Base-by-base conservation (phyloP, 208 protist genomes). In the Trypanosoma brucei region DNA sequence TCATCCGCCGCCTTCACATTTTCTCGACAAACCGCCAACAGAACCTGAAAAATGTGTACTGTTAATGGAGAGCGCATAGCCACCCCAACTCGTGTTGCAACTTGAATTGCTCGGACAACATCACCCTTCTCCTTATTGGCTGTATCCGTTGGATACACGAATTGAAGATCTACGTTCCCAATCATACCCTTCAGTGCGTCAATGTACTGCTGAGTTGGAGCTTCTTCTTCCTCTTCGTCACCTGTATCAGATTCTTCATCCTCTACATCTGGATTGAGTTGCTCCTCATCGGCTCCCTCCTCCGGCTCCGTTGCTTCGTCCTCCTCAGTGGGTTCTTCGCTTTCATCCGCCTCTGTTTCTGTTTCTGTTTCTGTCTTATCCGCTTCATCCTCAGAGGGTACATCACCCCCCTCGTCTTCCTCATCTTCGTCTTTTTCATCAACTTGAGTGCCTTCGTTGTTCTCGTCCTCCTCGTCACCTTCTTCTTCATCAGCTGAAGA, bases 201-300 rank as follows among this genome's bases (percentile, higher is more conserved):
- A 51, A 95, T 80, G 73, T 91, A 95, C 65, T 93, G 72, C 72
- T 92, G 79, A 50, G 89, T 95, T 34, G 89, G 81, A 34, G 78
- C 62, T 70, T 94, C 88, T 46, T 92, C 88, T 33, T 88, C 83
- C 31, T 84, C 79, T 14, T 77, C 66, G 3, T 70, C 65, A 46
- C 42, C 50, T 34, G 54, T 50, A 39, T 64, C 67, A 30, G 35
- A 45, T 37, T 68, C 48, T 40, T 59, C 57, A 3, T 59, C 40
- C 30, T 70, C 75, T 34, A 57, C 37, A 30, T 72, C 70, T 14
- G 44, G 55, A 34, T 57, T 56, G 5, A 49, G 55, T 31, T 77
- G 56, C 2, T 50, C 67, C 0, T 59, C 64, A 3, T 62, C 63
- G 9, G 57, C 68, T 34, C 59, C 70, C 2, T 78, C 72, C 14